phyloP scores from a whole-genome alignment of 371 early-diverging fungal genomes.

The Blastocladiella emersonii region DNA sequence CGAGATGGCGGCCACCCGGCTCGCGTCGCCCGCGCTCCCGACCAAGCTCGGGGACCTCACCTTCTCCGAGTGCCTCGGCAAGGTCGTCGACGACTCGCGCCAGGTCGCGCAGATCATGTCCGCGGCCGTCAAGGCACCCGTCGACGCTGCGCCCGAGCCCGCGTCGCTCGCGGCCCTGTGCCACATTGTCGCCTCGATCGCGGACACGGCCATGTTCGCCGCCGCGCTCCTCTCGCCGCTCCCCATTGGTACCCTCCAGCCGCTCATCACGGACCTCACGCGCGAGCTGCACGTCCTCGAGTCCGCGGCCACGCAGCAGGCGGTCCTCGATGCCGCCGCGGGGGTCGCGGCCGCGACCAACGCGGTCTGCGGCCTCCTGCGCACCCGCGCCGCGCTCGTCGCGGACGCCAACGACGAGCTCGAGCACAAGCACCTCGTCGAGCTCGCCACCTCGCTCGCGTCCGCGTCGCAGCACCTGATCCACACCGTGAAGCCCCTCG shows the following conservation, averaged over 20 bases:
- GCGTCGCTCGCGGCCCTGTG: not conserved
- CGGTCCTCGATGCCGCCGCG: conserved; percentile 22
- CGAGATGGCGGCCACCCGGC: not conserved
- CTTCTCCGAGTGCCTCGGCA: not conserved
- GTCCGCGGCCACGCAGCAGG: conserved; percentile 15
- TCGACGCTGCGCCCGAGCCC: not conserved
- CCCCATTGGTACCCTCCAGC: not conserved
- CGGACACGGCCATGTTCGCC: not conserved
- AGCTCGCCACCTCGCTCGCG: conserved; percentile 21
- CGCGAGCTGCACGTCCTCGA: conserved; percentile 12
- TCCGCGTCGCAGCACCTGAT: conserved; percentile 21
- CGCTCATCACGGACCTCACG: not conserved
- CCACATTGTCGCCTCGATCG: not conserved
- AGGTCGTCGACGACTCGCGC: not conserved
- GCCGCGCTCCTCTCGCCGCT: not conserved
- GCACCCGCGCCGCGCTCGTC: conserved; percentile 13
- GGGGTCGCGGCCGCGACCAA: conserved; percentile 25
- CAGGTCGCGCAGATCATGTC: not conserved
- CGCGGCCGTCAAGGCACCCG: not conserved
- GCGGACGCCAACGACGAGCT: conserved; percentile 4
- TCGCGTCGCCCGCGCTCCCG: not conserved
- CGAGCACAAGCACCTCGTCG: conserved; percentile 16
- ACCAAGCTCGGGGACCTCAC: not conserved
- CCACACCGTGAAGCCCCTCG: conserved; percentile 22
- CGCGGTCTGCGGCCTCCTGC: conserved; percentile 19